Conservation (phyloP, 2,329 filamentous ascomycete genomes). For the Aureobasidium sp. region DNA sequence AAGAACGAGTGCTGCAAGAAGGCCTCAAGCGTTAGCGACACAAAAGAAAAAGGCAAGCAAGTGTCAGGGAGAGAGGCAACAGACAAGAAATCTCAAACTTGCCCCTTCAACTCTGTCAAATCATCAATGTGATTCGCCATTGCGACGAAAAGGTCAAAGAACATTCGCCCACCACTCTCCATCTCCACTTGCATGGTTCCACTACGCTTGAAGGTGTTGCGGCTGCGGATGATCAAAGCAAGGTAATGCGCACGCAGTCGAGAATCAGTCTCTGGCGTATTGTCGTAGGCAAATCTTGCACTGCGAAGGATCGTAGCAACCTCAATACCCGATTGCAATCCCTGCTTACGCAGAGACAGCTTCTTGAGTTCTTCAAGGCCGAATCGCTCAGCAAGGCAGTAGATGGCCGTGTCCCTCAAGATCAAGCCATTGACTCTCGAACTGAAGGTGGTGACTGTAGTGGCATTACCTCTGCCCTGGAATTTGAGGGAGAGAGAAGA, state of each 20-base stretch:
- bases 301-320: conserved; percentile 85
- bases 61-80: too few relatives aligned
- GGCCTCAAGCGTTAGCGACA: neutral
- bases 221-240: conserved; percentile 92
- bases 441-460: conserved; percentile 66
- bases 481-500: conserved; percentile 29
- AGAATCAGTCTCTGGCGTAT: conserved; percentile 89
- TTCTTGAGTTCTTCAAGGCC: conserved; percentile 87
- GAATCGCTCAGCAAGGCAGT: conserved; percentile 86
- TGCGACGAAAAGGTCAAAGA: conserved; percentile 96
- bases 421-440: conserved; percentile 60
- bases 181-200: conserved; percentile 99
- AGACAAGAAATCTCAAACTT: conserved; percentile 35
- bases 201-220: conserved; percentile 95
- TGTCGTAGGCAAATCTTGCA: conserved; percentile 88
- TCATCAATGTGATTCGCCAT: conserved; percentile 98
- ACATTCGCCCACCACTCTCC: conserved; percentile 88
- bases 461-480: conserved; percentile 51
- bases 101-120: conserved; percentile 63
- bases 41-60: neutral
- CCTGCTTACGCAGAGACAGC: conserved; percentile 87
- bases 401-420: conserved; percentile 87
- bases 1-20: neutral
- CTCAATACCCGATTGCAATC: conserved; percentile 84
- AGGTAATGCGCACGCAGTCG: conserved; percentile 93